phyloP scores from a whole-genome alignment of 495 filamentous ascomycete species.

The Hypomontagnella monticulosa region DNA sequence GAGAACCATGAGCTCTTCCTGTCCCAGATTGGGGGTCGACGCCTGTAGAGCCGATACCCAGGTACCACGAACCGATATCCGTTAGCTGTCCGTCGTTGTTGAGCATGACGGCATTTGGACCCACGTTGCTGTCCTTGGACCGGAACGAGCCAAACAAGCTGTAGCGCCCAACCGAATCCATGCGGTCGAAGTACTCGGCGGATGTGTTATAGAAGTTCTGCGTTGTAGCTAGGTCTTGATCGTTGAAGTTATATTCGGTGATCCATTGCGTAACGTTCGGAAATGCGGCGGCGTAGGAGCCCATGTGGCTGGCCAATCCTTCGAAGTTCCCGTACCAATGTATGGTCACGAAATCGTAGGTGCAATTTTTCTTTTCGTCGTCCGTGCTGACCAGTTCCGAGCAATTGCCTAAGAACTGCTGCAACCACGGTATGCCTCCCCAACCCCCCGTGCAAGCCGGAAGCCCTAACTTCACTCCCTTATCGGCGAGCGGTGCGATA shows the following conservation, averaged over 20 bases:
- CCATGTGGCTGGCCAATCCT: slow-evolving; percentile 75
- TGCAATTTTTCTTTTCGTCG: slow-evolving; percentile 60
- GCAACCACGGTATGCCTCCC: slow-evolving; percentile 69
- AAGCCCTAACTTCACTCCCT: slow-evolving; percentile 66
- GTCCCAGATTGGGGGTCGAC: slow-evolving; percentile 44
- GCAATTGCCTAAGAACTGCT: slow-evolving; percentile 67
- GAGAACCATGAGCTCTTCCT: not conserved
- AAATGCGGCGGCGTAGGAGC: slow-evolving; percentile 66
- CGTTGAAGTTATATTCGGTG: slow-evolving; percentile 71
- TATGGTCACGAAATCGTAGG: slow-evolving; percentile 74
- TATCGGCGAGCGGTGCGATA: slow-evolving; percentile 68
- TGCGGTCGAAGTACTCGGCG: slow-evolving; percentile 69
- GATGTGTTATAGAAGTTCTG: slow-evolving; percentile 73
- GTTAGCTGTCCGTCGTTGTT: slow-evolving; percentile 69
- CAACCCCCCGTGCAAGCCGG: slow-evolving; percentile 67
- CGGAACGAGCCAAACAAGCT: slow-evolving; percentile 80
- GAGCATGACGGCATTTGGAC: slow-evolving; percentile 73
- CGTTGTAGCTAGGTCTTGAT: slow-evolving; percentile 61
- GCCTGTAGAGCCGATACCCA: slow-evolving; percentile 65
- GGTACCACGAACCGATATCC: slow-evolving; percentile 79
- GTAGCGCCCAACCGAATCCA: slow-evolving; percentile 69
- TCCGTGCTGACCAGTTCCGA: slow-evolving; percentile 51
- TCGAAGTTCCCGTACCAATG: slow-evolving; percentile 84
- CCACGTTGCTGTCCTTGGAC: slow-evolving; percentile 71
- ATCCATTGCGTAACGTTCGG: slow-evolving; percentile 73